Percentiles rank a stretch among this genome's conserved stretches.
Conservation (phyloP, 257 asterid genomes). For the Penstemon eatonii region DNA sequence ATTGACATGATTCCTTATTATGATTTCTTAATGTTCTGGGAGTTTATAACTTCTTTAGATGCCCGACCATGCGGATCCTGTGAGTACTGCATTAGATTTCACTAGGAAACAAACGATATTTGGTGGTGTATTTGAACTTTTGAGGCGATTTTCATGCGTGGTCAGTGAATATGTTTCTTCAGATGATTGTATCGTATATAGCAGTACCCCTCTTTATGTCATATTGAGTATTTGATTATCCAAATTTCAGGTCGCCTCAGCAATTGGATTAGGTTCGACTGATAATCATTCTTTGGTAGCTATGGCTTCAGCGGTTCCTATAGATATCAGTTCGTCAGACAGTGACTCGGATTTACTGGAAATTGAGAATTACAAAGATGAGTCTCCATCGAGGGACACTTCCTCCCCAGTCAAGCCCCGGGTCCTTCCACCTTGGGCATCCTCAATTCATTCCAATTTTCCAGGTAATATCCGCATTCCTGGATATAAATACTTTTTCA, state of each 20-base stretch:
- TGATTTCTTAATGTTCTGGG: constrained; percentile 19
- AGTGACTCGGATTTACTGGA: constrained; percentile 78
- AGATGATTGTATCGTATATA: constrained; percentile 17
- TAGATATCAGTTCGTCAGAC: constrained; percentile 80
- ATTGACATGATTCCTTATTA: constrained; percentile 14
- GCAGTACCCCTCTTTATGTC: constrained; percentile 8
- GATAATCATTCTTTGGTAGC: constrained; percentile 31
- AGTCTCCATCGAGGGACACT: constrained; percentile 64
- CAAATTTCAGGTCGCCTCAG: constrained; percentile 42
- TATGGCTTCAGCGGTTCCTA: constrained; percentile 55
- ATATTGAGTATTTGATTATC: constrained; percentile 25
- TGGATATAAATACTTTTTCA: constrained; percentile 10
- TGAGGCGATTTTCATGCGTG: constrained; percentile 37
- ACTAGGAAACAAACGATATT: constrained; percentile 26
- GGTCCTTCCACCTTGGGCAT: constrained; percentile 53
- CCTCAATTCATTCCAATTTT: constrained; percentile 27
- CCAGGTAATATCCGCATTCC: constrained; percentile 45
- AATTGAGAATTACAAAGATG: constrained; percentile 66
- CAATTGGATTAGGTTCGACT: constrained; percentile 30
- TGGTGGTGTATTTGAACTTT: constrained; percentile 35
- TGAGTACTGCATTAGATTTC: constrained; percentile 28
- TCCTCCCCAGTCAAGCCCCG: constrained; percentile 41
- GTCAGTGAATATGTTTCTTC: constrained; percentile 34
- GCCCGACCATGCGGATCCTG: constrained; percentile 44
- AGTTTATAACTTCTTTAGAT: constrained; percentile 36